Evolutionary conservation across 805 yeast species (phyloP), one percentile per base, ranked within the genome.

Genomic region (Kuraishia hungarica): DNA sequence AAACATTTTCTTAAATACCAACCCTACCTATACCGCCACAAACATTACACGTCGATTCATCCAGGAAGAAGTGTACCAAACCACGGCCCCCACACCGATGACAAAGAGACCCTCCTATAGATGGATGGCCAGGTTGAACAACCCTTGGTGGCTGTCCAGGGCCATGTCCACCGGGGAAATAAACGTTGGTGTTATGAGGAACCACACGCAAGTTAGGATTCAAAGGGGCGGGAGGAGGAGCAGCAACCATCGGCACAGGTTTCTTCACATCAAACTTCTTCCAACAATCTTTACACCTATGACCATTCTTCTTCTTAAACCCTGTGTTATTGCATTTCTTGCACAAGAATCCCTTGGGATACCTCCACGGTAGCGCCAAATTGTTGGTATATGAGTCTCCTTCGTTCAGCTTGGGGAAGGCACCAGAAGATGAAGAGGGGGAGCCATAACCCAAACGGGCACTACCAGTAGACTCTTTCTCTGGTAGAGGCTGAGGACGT

Each of bases 251-350:
- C 24, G 58, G 39, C 20, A 23, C 39, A 35, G 43, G 43, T 20
- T 35, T 54, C 4, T 60, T 58, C 19, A 59, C 56, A n/a, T 84
- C 84, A 65, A 84, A 89, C 52, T 66, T 62, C 23, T 75, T 77
- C 84, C 89, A 89, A 67, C 97, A 89, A 49, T 77, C 76, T 60
- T 81, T 79, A 64, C 97, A 89, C 5, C 82, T 71, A 51, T 70
- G 73, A n/a, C 86, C 87, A 60, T 82, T 83, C 63, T 80, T 83
- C 23, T 69, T 50, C 62, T 79, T 77, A 64, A 73, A 75, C 1
- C 96, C 96, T 0, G 92, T 86, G 64, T 89, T 89, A 55, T 76
- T 72, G 70, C 97, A 89, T 62, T 84, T 86, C 8, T 72, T 68
- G 64, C 97, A 89, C 55, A 72, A 70, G 63, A 72, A 85, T 2